Base-by-base conservation (phyloP, 2,329 filamentous ascomycete genomes). In the Xylogone sp. region DNA sequence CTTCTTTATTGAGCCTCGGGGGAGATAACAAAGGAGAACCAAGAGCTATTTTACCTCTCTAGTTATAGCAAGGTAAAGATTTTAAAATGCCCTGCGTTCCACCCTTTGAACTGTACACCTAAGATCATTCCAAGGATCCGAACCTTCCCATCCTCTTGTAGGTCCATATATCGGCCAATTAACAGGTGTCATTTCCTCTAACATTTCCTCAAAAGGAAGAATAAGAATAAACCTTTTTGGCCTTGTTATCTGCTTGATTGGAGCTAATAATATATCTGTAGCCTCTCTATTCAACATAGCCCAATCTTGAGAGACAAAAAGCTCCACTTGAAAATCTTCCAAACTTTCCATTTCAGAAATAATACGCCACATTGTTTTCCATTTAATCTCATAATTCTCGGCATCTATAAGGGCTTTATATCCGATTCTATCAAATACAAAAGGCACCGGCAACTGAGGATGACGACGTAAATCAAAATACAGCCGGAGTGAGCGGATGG, bases 51-150 rank as follows among this genome's bases (percentile, higher is more conserved):
- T n/a, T n/a, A n/a, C n/a, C n/a, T n/a, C n/a, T n/a, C n/a, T n/a
- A 27, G 24, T 27, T 27, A 27, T 27, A 27, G 10, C 24, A 27
- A 27, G 10, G 10, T 10, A 27, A 27, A 27, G 5, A n/a, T n/a
- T 27, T 27, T 27, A 27, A 27, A 27, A 27, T 10, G 24, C 6
- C 24, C 10, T 27, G 24, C 10, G 10, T 27, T 27, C 24, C 10
- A 27, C 24, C 24, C 48, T 50, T 45, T 18, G 48, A 45, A 50
- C 45, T 21, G 22, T 50, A 22, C 48, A 50, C 12, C 45, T 50
- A n/a, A 50, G 43, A 50, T 50, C 42, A 31, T 50, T 29, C 48
- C 48, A 45, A 27, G 48, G 48, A 50, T 50, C 48, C 39, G 42
- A 45, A 27, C 42, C 42, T 10, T 20, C 42, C n/a, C 24, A 50